These are phyloP conservation scores for Vairimorpha ceranae DNA, from an alignment of 371 early-diverging fungal genomes.

Conservation along the genomic window DNA sequence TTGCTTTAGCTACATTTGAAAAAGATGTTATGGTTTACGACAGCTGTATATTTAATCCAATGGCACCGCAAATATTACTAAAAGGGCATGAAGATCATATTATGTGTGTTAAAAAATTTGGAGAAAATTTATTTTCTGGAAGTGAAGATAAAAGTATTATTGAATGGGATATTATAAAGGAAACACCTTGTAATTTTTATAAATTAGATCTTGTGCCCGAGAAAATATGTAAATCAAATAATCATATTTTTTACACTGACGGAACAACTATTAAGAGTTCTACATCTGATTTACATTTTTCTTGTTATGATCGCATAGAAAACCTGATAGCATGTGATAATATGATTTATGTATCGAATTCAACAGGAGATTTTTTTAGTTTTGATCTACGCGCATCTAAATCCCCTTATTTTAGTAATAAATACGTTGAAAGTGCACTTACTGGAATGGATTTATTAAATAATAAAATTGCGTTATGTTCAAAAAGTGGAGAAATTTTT, in stretches of 20 bases:
- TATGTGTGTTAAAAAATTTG: neutral
- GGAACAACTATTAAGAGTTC: constrained; percentile 2
- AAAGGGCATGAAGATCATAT: constrained; percentile 40
- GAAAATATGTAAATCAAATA: neutral
- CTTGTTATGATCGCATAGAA: constrained; percentile 16
- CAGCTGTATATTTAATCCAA: constrained; percentile 23
- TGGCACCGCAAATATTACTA: constrained; percentile 39
- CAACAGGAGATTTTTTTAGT: constrained; percentile 7
- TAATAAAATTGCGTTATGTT: constrained; percentile 13
- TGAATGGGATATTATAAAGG: constrained; percentile 45
- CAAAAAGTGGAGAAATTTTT: constrained; percentile 22
- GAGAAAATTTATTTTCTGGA: constrained; percentile 26
- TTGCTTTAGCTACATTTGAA: constrained; percentile 51
- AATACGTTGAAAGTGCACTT: constrained; percentile 15
- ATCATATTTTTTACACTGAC: neutral
- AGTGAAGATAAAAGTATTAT: constrained; percentile 35
- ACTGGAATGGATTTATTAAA: constrained; percentile 24
- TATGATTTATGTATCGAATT: constrained; percentile 8
- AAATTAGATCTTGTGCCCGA: neutral
- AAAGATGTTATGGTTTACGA: constrained; percentile 46
- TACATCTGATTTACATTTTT: neutral
- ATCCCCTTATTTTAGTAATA: neutral
- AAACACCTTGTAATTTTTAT: neutral
- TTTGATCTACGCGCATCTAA: constrained; percentile 30
- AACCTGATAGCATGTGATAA: constrained; percentile 1